Evolutionary conservation across 306 rosid species (phyloP).

Genomic region (Chamaecrista fasciculata): DNA sequence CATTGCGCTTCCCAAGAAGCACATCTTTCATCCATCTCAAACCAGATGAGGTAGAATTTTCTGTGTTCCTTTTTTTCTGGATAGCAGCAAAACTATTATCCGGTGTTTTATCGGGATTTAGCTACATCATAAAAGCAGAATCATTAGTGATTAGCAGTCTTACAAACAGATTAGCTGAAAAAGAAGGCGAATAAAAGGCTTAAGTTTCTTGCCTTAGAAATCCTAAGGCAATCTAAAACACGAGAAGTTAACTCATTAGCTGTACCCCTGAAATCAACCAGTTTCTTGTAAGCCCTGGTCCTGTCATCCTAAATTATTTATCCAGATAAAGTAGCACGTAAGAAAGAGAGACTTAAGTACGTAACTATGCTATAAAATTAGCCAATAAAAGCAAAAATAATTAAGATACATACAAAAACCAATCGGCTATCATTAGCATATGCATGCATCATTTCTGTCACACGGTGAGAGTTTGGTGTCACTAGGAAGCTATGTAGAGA

Average conservation of each 20-base stretch:
- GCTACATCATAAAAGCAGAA: constrained; percentile 54
- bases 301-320: constrained; percentile 67
- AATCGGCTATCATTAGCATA: constrained; percentile 58
- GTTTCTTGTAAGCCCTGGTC: constrained; percentile 67
- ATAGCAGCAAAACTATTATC: constrained; percentile 45
- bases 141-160: constrained; percentile 33
- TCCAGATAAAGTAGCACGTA: constrained; percentile 29
- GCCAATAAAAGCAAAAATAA: constrained; percentile 19
- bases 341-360: constrained; percentile 29
- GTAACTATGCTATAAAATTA: constrained; percentile 10
- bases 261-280: constrained; percentile 81
- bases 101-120: constrained; percentile 59
- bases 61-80: constrained; percentile 53
- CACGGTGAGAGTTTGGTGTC: constrained; percentile 86
- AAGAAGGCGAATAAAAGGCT: constrained; percentile 4
- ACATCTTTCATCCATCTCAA: constrained; percentile 95
- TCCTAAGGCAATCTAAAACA: constrained; percentile 74
- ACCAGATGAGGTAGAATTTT: constrained; percentile 73
- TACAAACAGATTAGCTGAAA: constrained; percentile 20
- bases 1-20: constrained; percentile 88
- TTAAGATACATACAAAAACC: constrained; percentile 57
- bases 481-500: constrained; percentile 61
- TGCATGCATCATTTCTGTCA: constrained; percentile 63
- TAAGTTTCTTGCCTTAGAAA: constrained; percentile 70
- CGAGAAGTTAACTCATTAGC: constrained; percentile 77